A percentile compares a stretch with the other conserved stretches of the same genome.
phyloP scores from a whole-genome alignment of 2,329 filamentous ascomycete species.

The Sporothrix globosa region DNA sequence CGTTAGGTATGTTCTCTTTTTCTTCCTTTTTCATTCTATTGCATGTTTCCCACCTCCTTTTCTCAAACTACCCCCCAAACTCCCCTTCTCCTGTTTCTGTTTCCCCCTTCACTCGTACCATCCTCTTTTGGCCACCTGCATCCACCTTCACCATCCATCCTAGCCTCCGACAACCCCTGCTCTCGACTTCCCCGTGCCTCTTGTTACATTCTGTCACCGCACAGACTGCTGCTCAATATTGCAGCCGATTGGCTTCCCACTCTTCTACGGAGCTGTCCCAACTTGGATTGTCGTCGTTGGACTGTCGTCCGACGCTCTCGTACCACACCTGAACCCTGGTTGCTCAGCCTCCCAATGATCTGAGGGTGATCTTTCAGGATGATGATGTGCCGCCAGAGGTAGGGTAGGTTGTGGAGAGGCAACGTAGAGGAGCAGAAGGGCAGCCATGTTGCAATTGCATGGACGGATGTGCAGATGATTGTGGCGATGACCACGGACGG shows the following conservation, averaged over 20 bases:
- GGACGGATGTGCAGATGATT: constrained; percentile 21
- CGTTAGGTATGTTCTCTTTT: constrained; percentile 4
- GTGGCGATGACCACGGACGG: constrained; percentile 26
- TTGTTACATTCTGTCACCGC: constrained; percentile 28
- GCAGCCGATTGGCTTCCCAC: not conserved
- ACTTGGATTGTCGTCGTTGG: not conserved
- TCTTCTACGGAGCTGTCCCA: not conserved
- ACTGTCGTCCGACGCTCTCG: not conserved
- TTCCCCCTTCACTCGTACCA: constrained; percentile 13
- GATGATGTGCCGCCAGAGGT: constrained; percentile 22
- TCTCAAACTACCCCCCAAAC: too few species aligned
- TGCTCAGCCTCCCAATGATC: constrained; percentile 28
- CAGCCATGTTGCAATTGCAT: constrained; percentile 15
- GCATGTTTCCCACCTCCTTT: not conserved
- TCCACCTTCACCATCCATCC: not conserved
- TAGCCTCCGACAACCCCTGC: constrained; percentile 5
- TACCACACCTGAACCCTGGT: not conserved
- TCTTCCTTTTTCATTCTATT: not conserved
- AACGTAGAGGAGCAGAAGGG: constrained; percentile 1
- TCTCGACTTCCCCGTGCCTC: not conserved
- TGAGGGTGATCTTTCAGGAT: constrained; percentile 20
- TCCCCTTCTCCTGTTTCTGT: constrained; percentile 28
- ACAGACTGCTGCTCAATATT: constrained; percentile 28
- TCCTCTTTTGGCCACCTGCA: not conserved
- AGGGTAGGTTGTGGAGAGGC: not conserved